These are phyloP conservation scores for Chrysoporthe cubensis DNA, from an alignment of 2,329 filamentous ascomycete species.

Conservation along the genomic window DNA sequence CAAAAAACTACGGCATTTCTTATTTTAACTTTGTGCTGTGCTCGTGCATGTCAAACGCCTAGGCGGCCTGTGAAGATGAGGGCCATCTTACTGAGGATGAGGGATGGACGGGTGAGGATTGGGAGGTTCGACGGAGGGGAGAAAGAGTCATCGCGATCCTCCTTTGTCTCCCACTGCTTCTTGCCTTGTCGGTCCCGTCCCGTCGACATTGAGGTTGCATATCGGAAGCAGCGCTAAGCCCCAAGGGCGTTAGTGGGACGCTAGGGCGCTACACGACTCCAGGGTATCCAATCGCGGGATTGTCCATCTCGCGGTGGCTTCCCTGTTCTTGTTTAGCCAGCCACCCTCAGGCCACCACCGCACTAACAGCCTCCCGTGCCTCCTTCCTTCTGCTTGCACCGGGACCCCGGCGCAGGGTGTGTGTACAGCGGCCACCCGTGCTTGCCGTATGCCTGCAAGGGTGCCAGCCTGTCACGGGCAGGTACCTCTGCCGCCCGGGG, in stretches of 20 bases:
- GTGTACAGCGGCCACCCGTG: not conserved
- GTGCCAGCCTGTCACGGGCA: not conserved
- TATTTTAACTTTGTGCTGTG: not conserved
- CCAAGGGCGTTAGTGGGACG: not conserved
- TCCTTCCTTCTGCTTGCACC: not conserved
- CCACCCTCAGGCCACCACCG: not conserved
- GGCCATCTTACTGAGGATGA: conserved; percentile 3
- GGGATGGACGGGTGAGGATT: not conserved
- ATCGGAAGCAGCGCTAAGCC: not conserved
- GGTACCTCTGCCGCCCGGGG: not conserved
- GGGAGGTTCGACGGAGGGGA: not conserved
- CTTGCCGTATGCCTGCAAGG: not conserved
- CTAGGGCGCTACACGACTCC: not conserved
- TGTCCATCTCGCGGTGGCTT: not conserved
- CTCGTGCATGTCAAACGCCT: conserved; percentile 3
- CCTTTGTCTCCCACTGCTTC: not conserved
- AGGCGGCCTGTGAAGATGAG: not conserved
- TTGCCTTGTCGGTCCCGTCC: not conserved
- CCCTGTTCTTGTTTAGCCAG: conserved; percentile 15
- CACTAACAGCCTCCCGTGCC: not conserved
- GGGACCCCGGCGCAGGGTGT: not conserved
- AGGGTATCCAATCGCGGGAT: not conserved
- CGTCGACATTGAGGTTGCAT: not conserved
- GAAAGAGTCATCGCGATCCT: conserved; percentile 15
- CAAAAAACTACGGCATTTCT: not conserved